A percentile compares a stretch with the other conserved stretches of the same genome.
phyloP scores from a whole-genome alignment of 2,329 filamentous ascomycete genomes.

The Nemania diffusa region DNA sequence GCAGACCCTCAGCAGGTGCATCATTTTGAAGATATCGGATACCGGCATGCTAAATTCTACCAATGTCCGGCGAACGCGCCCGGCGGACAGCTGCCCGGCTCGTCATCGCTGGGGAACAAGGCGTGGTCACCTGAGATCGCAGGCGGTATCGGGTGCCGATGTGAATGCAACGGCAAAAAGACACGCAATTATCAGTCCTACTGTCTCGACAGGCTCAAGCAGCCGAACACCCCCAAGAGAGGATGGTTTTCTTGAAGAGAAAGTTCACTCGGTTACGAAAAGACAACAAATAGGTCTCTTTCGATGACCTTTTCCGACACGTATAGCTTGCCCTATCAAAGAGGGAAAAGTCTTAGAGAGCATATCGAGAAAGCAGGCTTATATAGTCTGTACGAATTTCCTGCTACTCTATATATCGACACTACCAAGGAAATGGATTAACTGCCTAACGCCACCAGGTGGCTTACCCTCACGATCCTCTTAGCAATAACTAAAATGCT shows the following conservation, averaged over 20 bases:
- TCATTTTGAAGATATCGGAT: constrained; percentile 58
- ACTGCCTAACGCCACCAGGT: neutral
- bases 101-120: constrained; percentile 43
- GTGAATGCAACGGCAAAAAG: constrained; percentile 52
- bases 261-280: neutral
- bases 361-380: neutral
- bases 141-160: constrained; percentile 55
- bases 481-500: neutral
- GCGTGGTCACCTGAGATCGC: constrained; percentile 46
- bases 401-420: neutral
- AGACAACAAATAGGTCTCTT: neutral
- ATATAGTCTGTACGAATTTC: neutral
- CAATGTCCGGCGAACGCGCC: constrained; percentile 53
- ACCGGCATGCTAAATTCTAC: constrained; percentile 52
- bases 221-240: constrained; percentile 48
- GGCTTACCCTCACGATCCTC: neutral
- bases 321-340: neutral
- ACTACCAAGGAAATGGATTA: too few species aligned
- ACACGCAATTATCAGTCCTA: constrained; percentile 49
- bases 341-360: neutral
- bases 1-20: constrained; percentile 54
- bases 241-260: constrained; percentile 47
- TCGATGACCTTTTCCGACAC: neutral
- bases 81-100: constrained; percentile 51
- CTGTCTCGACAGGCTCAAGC: constrained; percentile 54